These are phyloP conservation scores for Monosporozyma yasuniensis DNA, from an alignment of 805 yeast species.

Conservation along the genomic window DNA sequence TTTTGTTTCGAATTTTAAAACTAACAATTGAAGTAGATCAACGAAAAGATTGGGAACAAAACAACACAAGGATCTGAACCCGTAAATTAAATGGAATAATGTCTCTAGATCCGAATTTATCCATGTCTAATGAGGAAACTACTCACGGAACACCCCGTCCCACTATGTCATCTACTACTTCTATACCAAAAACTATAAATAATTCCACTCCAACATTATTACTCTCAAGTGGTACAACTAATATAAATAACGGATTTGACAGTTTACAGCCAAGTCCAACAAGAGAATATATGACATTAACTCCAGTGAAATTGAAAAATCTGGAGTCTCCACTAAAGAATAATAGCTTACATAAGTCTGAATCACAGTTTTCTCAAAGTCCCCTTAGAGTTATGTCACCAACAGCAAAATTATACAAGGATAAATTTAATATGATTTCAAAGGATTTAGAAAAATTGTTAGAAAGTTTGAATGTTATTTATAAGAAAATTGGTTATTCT, in stretches of 20 bases:
- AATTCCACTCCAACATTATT: neutral
- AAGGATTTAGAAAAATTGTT: slow-evolving; percentile 27
- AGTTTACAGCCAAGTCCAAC: slow-evolving; percentile 1
- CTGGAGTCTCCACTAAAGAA: slow-evolving; percentile 14
- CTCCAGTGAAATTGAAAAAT: slow-evolving; percentile 21
- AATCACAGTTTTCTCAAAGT: neutral
- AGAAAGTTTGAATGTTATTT: slow-evolving; percentile 37
- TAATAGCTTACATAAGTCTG: neutral
- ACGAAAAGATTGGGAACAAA: neutral
- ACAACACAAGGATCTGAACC: neutral
- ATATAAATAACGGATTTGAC: neutral
- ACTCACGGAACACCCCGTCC: neutral
- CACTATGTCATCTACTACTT: neutral
- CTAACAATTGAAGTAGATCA: neutral
- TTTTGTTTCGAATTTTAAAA: neutral
- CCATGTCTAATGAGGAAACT: neutral
- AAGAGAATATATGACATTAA: slow-evolving; percentile 19
- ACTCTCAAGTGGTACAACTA: neutral
- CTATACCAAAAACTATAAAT: neutral
- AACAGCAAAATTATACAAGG: slow-evolving; percentile 15
- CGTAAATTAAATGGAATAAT: neutral
- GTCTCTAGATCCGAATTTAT: neutral
- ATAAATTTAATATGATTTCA: slow-evolving; percentile 27
- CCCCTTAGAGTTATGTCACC: slow-evolving; percentile 2
- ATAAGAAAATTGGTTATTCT: slow-evolving; percentile 48